A percentile compares a stretch with the other conserved stretches of the same genome.
Conservation (phyloP, 768 basidiomycete genomes). For the Termitomyces sp. region DNA sequence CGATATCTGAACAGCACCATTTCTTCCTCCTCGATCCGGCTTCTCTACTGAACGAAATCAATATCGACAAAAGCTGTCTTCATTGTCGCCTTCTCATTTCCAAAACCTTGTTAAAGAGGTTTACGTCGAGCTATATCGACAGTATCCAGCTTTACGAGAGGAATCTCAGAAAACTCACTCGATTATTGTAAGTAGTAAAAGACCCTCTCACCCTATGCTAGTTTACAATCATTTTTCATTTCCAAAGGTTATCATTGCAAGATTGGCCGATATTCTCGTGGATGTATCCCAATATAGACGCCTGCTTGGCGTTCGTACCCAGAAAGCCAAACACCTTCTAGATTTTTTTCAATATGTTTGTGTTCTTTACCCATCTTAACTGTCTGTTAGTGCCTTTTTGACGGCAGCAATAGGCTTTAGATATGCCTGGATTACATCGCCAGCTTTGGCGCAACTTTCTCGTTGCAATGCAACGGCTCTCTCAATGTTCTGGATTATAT, state of each 20-base stretch:
- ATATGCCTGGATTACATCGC: conserved; percentile 1
- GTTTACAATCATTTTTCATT: not conserved
- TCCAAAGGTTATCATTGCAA: not conserved
- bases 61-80: not conserved
- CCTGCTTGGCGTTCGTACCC: not conserved
- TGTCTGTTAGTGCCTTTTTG: not conserved
- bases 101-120: not conserved
- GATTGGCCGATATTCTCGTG: not conserved
- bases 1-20: not conserved
- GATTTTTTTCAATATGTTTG: conserved; percentile 8
- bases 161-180: not conserved
- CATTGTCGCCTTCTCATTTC: not conserved
- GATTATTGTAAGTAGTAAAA: not conserved
- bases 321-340: conserved; percentile 3
- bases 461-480: conserved; percentile 10
- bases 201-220: not conserved
- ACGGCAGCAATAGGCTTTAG: not conserved
- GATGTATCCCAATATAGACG: conserved; percentile 1
- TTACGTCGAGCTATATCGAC: not conserved
- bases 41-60: not conserved
- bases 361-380: not conserved
- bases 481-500: conserved; percentile 1
- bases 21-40: not conserved
- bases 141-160: not conserved
- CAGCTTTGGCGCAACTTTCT: conserved; percentile 6